phyloP scores from a whole-genome alignment of 306 rosid species.

The Dalbergia cultrata region DNA sequence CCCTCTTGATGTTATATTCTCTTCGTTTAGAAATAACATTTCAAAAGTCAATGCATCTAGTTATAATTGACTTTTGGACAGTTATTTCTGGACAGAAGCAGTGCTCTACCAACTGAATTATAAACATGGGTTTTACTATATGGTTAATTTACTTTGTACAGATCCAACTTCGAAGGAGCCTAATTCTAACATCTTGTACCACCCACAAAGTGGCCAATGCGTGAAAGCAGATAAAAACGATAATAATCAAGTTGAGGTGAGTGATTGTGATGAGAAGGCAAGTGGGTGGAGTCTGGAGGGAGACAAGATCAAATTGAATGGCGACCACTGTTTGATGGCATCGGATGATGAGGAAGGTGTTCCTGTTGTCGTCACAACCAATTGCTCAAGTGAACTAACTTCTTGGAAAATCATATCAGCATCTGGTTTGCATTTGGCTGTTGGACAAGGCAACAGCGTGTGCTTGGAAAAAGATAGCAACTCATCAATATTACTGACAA shows the following conservation, averaged over 20 bases:
- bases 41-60: too few species aligned
- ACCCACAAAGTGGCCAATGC: neutral
- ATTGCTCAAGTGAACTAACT: neutral
- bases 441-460: neutral
- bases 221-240: neutral
- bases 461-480: neutral
- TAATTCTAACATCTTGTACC: neutral
- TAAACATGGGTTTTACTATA: too few species aligned
- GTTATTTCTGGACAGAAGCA: too few species aligned
- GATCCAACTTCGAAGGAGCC: neutral
- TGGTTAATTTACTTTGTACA: neutral
- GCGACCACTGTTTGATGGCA: neutral
- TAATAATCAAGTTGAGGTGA: neutral
- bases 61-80: too few species aligned
- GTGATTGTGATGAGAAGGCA: neutral
- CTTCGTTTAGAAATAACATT: too few species aligned
- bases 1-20: too few species aligned
- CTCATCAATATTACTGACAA: neutral
- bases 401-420: neutral
- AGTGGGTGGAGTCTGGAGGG: neutral
- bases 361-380: neutral
- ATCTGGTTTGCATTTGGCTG: neutral
- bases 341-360: neutral
- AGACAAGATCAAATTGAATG: conserved; percentile 4
- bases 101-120: too few species aligned